A percentile compares a stretch with the other conserved stretches of the same genome.
Conservation (phyloP, 306 rosid genomes). For the Castanospermum australe region DNA sequence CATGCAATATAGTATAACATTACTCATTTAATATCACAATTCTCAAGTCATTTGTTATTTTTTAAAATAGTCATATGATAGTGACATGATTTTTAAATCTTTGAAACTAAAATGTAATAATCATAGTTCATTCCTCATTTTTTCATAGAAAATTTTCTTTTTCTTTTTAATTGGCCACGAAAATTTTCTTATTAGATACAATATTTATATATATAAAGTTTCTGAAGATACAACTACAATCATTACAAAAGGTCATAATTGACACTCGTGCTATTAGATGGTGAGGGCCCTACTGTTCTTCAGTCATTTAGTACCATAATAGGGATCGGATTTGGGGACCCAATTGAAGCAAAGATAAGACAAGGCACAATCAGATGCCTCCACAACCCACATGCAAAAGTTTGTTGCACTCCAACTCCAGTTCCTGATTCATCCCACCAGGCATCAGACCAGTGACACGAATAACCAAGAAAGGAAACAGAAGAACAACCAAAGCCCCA, state of each 20-base stretch:
- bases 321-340: slow-evolving; percentile 31
- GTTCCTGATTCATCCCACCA: slow-evolving; percentile 32
- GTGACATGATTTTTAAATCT: too few species aligned
- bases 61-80: too few species aligned
- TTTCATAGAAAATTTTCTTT: not conserved
- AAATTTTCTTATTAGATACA: not conserved
- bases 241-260: not conserved
- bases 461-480: slow-evolving; percentile 8
- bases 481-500: not conserved
- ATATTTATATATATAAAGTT: too few species aligned
- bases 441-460: slow-evolving; percentile 5
- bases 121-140: not conserved
- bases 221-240: not conserved
- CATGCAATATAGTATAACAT: too few species aligned
- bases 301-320: slow-evolving; percentile 21
- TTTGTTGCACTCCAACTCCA: slow-evolving; percentile 44
- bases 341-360: slow-evolving; percentile 26
- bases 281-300: not conserved
- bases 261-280: not conserved
- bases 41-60: too few species aligned
- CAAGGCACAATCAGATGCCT: slow-evolving; percentile 37
- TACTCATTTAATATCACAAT: too few species aligned
- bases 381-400: slow-evolving; percentile 44
- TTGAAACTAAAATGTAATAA: too few species aligned
- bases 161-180: too few species aligned